Conservation (phyloP, 2,329 filamentous ascomycete genomes). For the Byssothecium circinans region DNA sequence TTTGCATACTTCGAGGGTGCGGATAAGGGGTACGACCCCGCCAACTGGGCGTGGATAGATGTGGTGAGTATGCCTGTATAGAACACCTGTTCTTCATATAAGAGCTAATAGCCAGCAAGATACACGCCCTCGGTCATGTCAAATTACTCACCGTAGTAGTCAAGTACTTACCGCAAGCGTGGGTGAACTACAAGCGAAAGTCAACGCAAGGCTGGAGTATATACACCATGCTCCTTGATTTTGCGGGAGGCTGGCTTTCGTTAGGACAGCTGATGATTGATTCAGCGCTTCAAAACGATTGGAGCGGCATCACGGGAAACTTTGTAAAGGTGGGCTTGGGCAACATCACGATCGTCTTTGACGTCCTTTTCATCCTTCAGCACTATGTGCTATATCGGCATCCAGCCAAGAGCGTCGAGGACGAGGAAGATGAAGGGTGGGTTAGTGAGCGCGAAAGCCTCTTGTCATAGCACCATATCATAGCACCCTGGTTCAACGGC, state of each 20-base stretch:
- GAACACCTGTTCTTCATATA: not conserved
- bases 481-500: too few species aligned
- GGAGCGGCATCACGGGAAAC: conserved; percentile 89
- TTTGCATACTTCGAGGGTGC: conserved; percentile 49
- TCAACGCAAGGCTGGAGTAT: conserved; percentile 91
- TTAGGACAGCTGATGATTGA: conserved; percentile 82
- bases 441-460: conserved; percentile 25
- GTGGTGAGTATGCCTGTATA: conserved; percentile 50
- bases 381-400: conserved; percentile 78
- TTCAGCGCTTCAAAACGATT: conserved; percentile 80
- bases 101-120: conserved; percentile 33
- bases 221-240: conserved; percentile 78
- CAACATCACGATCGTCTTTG: conserved; percentile 84
- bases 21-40: conserved; percentile 50
- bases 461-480: conserved; percentile 19
- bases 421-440: conserved; percentile 28
- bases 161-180: conserved; percentile 77
- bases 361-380: conserved; percentile 82
- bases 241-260: conserved; percentile 78
- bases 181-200: conserved; percentile 79
- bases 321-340: conserved; percentile 86
- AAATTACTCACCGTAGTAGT: conserved; percentile 86
- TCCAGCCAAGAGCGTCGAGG: conserved; percentile 25
- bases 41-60: conserved; percentile 65
- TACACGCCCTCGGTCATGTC: conserved; percentile 77